Conservation (phyloP, 345 rosid genomes). For the Syzygium aromaticum region DNA sequence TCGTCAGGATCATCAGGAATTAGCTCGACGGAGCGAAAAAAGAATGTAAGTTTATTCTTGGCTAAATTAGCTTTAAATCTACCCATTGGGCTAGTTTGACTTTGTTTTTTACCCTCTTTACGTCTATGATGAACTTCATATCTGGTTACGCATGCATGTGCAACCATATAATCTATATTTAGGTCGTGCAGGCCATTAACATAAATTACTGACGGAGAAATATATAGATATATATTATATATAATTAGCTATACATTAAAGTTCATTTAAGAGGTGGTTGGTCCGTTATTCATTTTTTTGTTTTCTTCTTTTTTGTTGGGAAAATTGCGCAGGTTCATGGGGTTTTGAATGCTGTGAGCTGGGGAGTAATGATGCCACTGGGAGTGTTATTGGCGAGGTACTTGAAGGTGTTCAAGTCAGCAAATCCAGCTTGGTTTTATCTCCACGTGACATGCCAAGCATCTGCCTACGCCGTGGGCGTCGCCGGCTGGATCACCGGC, state of each 20-base stretch:
- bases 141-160: neutral
- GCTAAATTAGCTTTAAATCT: neutral
- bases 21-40: conserved; percentile 24
- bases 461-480: conserved; percentile 67
- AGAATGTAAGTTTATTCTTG: conserved; percentile 49
- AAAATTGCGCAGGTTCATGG: conserved; percentile 56
- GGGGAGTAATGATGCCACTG: conserved; percentile 76
- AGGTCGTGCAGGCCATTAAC: neutral
- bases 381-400: conserved; percentile 81
- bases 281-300: neutral
- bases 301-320: neutral
- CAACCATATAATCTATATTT: neutral
- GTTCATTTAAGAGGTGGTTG: neutral
- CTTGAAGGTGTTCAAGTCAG: conserved; percentile 64
- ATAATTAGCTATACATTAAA: neutral
- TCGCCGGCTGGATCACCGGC: conserved; percentile 87
- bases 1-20: conserved; percentile 15
- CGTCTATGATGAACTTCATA: neutral
- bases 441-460: conserved; percentile 65
- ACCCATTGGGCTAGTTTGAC: neutral
- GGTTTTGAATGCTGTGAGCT: conserved; percentile 68
- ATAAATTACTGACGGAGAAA: neutral
- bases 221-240: neutral
- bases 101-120: neutral
- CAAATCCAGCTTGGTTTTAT: conserved; percentile 87